Percentiles rank a stretch among this genome's conserved stretches.
Conservation (phyloP, 495 filamentous ascomycete genomes). For the Talaromyces adpressus region DNA sequence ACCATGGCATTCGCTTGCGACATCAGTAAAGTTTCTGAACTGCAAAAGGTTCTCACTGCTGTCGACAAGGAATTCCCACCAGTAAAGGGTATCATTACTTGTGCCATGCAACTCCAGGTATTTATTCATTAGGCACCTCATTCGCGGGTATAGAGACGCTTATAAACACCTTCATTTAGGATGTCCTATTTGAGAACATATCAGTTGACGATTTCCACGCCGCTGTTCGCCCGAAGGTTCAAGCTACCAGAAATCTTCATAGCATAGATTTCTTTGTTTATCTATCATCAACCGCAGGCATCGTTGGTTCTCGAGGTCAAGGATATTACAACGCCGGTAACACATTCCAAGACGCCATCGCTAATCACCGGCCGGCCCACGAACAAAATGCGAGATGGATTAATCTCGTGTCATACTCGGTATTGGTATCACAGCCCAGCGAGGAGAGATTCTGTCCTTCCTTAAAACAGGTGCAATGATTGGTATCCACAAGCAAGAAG, state of each 20-base stretch:
- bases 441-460: neutral
- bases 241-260: constrained; percentile 44
- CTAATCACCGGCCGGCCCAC: neutral
- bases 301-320: constrained; percentile 6
- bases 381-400: neutral
- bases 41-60: constrained; percentile 16
- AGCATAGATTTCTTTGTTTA: constrained; percentile 25
- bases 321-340: neutral
- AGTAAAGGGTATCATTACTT: constrained; percentile 30
- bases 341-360: constrained; percentile 18
- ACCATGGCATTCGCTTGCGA: constrained; percentile 18
- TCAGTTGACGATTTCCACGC: constrained; percentile 7
- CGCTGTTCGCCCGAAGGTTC: constrained; percentile 2
- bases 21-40: neutral
- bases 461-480: neutral
- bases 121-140: neutral
- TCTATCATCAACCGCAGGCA: constrained; percentile 9
- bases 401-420: neutral
- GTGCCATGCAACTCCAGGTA: constrained; percentile 32
- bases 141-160: neutral
- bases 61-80: constrained; percentile 13
- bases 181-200: constrained; percentile 26
- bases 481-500: neutral
- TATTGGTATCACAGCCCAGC: neutral
- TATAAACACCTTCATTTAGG: neutral